Base-by-base conservation (phyloP, 441 rosid genomes). In the Erysimum cheiri region DNA sequence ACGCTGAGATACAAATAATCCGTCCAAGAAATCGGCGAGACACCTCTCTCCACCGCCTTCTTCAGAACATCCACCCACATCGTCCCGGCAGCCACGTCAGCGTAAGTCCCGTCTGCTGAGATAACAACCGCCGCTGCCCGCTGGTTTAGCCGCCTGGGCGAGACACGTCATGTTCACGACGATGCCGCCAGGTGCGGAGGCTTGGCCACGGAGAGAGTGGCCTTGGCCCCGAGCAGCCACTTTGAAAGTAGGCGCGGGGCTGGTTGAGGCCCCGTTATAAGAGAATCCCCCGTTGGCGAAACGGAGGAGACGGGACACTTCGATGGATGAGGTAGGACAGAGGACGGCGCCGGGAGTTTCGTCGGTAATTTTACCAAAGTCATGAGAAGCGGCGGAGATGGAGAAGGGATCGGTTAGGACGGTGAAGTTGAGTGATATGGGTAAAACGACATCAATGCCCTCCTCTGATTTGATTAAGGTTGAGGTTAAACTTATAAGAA, bases 1-100 rank as follows among this genome's bases (percentile, higher is more conserved):
- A 98, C 99, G 56, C 84, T 92, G 3, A 95, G 84, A 76, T 90
- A 80, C 85, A 95, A 70, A 55, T 90, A 95, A 64, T 95, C 99
- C 0, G 99, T 90, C 88, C 89, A 95, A 9, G 97, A 82, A 40
- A 80, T 81, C 36, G 99, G 96, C 39, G 97, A 79, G 48, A 90
- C 79, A 22, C 97, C 98, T 58, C 72, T 78, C 58, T 71, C 53
- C 57, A 79, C 17, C n/a, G 92, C 73, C 44, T 72, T 83, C 43
- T 78, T 65, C 40, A 95, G 26, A 74, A 92, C 97, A 64, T 95
- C 93, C 46, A 88, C 80, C 99, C 99, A 95, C 12, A 90, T 80
- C 65, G 85, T 82, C 60, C 84, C 98, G 0, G 93, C 95, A 1
- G 93, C 92, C 9, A 90, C 95, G 43, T 95, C 98, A 7, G 90